A percentile compares a stretch with the other conserved stretches of the same genome.
phyloP scores from a whole-genome alignment of 441 rosid genomes.

The Heliophila coronopifolia region DNA sequence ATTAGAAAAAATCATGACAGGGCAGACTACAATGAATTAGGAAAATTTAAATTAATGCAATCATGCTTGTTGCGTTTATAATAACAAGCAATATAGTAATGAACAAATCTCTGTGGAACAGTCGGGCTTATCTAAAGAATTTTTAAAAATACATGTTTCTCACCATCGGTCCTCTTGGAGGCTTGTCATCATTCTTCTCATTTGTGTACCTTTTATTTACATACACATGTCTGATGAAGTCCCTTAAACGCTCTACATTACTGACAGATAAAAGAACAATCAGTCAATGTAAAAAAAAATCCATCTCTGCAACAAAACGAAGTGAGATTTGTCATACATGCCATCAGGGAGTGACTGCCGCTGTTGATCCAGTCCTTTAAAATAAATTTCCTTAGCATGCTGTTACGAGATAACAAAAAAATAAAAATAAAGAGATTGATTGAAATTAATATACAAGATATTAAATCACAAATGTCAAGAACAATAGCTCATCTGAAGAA shows the following conservation, averaged over 20 bases:
- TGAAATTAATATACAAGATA: slow-evolving; percentile 5
- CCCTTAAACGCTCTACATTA: slow-evolving; percentile 75
- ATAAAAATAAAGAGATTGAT: too few species aligned
- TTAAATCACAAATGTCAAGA: neutral
- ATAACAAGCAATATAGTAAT: neutral
- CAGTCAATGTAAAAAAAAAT: neutral
- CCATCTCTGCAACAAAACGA: slow-evolving; percentile 8
- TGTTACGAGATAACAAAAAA: slow-evolving; percentile 28
- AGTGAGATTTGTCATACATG: slow-evolving; percentile 38
- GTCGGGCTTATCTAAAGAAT: too few species aligned
- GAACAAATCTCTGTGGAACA: neutral
- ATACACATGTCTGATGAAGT: slow-evolving; percentile 82
- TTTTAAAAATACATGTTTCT: slow-evolving; percentile 17
- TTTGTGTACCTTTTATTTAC: slow-evolving; percentile 76
- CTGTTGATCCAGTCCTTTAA: slow-evolving; percentile 86
- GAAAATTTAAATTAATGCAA: neutral
- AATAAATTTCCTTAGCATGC: slow-evolving; percentile 77
- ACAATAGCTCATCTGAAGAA: neutral
- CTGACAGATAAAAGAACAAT: slow-evolving; percentile 38
- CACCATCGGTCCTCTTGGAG: slow-evolving; percentile 64
- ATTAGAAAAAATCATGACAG: slow-evolving; percentile 11
- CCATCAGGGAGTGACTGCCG: slow-evolving; percentile 71
- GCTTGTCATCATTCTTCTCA: slow-evolving; percentile 66
- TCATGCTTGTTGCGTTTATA: neutral
- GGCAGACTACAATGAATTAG: neutral